Percentiles rank a stretch among this genome's conserved stretches.
Conservation (phyloP, 306 rosid genomes). For the Lotus japonicus region DNA sequence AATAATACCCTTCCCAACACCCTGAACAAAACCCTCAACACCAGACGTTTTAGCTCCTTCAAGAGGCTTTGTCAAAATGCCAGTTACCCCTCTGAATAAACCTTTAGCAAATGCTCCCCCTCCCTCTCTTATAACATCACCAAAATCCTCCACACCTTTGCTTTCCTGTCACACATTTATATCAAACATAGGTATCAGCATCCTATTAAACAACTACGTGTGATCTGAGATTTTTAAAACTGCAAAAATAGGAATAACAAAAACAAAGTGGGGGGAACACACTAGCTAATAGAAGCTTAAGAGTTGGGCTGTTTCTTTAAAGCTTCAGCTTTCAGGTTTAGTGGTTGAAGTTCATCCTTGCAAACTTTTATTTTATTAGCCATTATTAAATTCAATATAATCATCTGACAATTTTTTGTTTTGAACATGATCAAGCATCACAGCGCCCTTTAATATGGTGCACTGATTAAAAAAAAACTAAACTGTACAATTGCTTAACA, state of each 20-base stretch:
- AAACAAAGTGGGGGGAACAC: not conserved
- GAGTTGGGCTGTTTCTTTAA: not conserved
- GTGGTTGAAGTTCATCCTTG: not conserved
- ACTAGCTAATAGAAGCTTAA: conserved; percentile 3
- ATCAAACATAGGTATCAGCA: conserved; percentile 12
- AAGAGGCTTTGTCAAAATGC: conserved; percentile 93
- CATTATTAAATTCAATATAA: not conserved
- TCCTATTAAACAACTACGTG: conserved; percentile 1
- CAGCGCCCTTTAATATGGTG: not conserved
- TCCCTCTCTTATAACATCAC: conserved; percentile 94
- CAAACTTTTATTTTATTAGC: not conserved
- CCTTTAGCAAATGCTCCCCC: conserved; percentile 99
- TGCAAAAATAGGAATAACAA: conserved; percentile 7
- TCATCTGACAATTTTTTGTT: not conserved
- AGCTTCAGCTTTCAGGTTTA: not conserved
- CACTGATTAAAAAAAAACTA: not conserved
- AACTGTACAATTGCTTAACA: not conserved
- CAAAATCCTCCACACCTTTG: conserved; percentile 93
- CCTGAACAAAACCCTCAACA: conserved; percentile 99
- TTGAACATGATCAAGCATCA: not conserved
- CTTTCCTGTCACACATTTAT: conserved; percentile 52
- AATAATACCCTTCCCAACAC: conserved; percentile 95
- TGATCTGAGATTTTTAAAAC: not conserved
- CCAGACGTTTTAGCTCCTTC: conserved; percentile 98
- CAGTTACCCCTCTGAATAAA: conserved; percentile 95